These are phyloP conservation scores for Ustilago lituana DNA, from an alignment of 1,284 basidiomycete species.

Conservation along the genomic window DNA sequence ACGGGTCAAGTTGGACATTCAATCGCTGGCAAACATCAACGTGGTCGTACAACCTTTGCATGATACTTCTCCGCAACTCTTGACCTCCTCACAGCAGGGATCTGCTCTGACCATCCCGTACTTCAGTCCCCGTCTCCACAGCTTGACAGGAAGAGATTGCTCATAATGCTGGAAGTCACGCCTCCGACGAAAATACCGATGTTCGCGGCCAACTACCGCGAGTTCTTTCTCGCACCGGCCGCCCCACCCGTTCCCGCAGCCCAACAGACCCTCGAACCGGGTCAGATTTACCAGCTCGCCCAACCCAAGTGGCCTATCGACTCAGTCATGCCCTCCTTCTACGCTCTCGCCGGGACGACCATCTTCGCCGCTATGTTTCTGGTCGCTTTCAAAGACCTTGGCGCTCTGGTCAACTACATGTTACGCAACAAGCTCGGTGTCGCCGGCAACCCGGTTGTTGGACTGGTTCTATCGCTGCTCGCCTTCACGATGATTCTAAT, in stretches of 20 bases:
- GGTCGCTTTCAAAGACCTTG: conserved; percentile 37
- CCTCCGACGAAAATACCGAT: conserved; percentile 31
- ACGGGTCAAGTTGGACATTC: conserved; percentile 12
- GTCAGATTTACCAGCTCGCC: conserved; percentile 40
- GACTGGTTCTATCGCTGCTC: conserved; percentile 19
- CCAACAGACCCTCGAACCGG: conserved; percentile 25
- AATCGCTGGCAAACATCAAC: not conserved
- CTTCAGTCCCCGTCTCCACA: no score
- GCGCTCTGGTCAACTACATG: conserved; percentile 33
- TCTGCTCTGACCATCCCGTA: no score
- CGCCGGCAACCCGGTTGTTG: conserved; percentile 24
- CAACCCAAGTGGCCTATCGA: conserved; percentile 37
- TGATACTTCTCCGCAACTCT: no score
- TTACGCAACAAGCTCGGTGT: conserved; percentile 22
- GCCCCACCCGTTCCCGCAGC: conserved; percentile 22
- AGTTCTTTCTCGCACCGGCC: conserved; percentile 24
- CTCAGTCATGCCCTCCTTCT: conserved; percentile 33
- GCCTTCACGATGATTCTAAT: conserved; percentile 32
- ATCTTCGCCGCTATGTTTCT: conserved; percentile 30
- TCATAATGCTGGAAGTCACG: conserved; percentile 31
- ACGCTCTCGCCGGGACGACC: conserved; percentile 25
- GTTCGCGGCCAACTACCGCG: conserved; percentile 40
- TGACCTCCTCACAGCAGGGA: no score
- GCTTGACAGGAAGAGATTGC: not conserved
- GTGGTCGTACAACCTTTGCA: not conserved